Evolutionary conservation across 345 rosid genomes (phyloP).

Genomic region (Conringia planisiliqua): DNA sequence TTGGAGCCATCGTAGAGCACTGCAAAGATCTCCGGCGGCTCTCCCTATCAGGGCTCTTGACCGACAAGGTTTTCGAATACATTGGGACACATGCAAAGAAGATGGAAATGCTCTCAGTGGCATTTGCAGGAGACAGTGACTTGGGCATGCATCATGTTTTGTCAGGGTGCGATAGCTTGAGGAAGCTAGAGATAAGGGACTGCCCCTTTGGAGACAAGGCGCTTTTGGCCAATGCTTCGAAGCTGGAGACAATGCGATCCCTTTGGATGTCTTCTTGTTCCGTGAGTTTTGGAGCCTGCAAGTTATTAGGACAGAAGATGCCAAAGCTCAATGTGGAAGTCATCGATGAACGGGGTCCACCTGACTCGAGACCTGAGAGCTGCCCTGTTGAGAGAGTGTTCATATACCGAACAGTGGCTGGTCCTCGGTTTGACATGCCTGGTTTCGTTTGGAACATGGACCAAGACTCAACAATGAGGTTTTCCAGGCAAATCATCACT

Average conservation of each 20-base stretch:
- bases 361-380: conserved; percentile 60
- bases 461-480: conserved; percentile 30
- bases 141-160: conserved; percentile 82
- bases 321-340: conserved; percentile 86
- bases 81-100: conserved; percentile 81
- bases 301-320: conserved; percentile 82
- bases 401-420: conserved; percentile 71
- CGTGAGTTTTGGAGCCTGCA: conserved; percentile 86
- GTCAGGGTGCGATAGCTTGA: conserved; percentile 81
- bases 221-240: conserved; percentile 86
- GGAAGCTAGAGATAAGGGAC: conserved; percentile 93
- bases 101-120: conserved; percentile 94
- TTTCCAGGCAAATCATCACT: conserved; percentile 28
- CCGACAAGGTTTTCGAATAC: conserved; percentile 75
- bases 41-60: conserved; percentile 91
- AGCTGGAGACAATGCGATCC: conserved; percentile 99
- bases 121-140: conserved; percentile 95
- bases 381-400: conserved; percentile 86
- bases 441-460: conserved; percentile 72
- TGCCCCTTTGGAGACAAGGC: conserved; percentile 94
- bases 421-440: conserved; percentile 87
- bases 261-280: conserved; percentile 99
- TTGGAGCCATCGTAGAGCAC: conserved; percentile 90
- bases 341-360: conserved; percentile 73
- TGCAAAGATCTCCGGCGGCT: conserved; percentile 85